Evolutionary conservation across 768 basidiomycete genomes (phyloP).

Genomic region (Tephrocybe sp.): DNA sequence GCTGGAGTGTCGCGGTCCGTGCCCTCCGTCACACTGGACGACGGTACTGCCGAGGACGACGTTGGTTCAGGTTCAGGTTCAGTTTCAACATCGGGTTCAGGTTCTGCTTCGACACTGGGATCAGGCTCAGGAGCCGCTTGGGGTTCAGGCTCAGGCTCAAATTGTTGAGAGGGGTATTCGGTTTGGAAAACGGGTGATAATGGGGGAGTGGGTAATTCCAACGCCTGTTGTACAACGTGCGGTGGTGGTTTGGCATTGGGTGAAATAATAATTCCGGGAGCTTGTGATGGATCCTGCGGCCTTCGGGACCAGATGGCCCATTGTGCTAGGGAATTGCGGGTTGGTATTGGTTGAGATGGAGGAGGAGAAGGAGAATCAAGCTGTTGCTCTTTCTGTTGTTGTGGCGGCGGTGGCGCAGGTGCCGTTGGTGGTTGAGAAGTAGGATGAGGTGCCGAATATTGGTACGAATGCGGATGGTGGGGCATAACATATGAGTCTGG

Average conservation of each 20-base stretch:
- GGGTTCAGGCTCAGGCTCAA: not conserved
- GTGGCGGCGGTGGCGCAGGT: not conserved
- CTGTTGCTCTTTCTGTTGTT: not conserved
- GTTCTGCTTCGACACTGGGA: no score
- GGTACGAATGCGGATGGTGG: conserved; percentile 6
- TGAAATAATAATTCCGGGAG: conserved; percentile 73
- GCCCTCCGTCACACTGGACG: conserved; percentile 48
- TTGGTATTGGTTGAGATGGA: not conserved
- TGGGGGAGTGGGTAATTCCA: conserved; percentile 51
- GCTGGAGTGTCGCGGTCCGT: conserved; percentile 50
- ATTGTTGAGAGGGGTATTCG: conserved; percentile 10
- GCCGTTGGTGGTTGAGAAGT: conserved; percentile 1
- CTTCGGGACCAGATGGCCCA: conserved; percentile 77
- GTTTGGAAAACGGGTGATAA: conserved; percentile 30
- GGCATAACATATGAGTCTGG: conserved; percentile 18
- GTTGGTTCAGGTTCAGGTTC: not conserved
- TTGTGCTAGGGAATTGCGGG: conserved; percentile 19
- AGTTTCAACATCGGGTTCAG: not conserved
- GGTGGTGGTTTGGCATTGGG: conserved; percentile 59
- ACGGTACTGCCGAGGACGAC: conserved; percentile 36
- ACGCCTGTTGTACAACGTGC: conserved; percentile 53
- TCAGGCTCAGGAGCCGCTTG: no score
- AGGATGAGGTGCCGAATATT: conserved; percentile 4
- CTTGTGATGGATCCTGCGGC: conserved; percentile 58
- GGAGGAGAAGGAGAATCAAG: not conserved